Base-by-base conservation (phyloP, 208 protist species). In the Leishmania major region DNA sequence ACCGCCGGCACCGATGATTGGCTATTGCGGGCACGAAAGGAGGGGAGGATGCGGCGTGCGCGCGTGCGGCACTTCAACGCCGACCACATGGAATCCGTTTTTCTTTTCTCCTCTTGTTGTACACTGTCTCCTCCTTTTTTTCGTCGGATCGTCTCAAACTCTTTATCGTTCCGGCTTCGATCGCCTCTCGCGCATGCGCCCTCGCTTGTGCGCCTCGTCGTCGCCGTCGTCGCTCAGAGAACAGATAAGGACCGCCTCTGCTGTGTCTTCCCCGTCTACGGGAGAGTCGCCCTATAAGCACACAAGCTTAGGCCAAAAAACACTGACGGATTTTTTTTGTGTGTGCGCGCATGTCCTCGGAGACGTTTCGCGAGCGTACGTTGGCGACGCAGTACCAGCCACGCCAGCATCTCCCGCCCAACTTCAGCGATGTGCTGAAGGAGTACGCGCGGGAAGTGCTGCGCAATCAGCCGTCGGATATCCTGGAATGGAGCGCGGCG, bases 361-460 rank as follows among this genome's bases (percentile, higher is more conserved):
- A 90, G 22, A 96, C 92, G 25, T 98, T 97, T 53, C 92, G 94
- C 62, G 94, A 97, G 84, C 89, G 89, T 35, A 98, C 93, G 19
- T 87, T 96, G 55, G 93, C 93, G 45, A 96, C 94, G 57, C 95
- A 91, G 62, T 98, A 98, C 75, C 95, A 97, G 84, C 91, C 96
- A 37, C 90, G 94, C 17, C 95, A 97, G 79, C 84, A 92, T 59
- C 89, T 98, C 7, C 97, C 97, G 4, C 87, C 89, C 0, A 93
- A 96, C 72, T 98, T 99, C 81, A 88, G 91, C 13, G 70, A 93
- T 45, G 86, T 98, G 6, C 83, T 99, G 67, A 98, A 97, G 85
- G 95, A 98, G 81, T 98, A 97, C 86, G 94, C 97, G 7, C 89
- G 97, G 5, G 97, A 99, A 87, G 96, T 98, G 64, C 89, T 99